Conservation (phyloP, 2,329 filamentous ascomycete genomes). For the Teratosphaeria zuluensis region DNA sequence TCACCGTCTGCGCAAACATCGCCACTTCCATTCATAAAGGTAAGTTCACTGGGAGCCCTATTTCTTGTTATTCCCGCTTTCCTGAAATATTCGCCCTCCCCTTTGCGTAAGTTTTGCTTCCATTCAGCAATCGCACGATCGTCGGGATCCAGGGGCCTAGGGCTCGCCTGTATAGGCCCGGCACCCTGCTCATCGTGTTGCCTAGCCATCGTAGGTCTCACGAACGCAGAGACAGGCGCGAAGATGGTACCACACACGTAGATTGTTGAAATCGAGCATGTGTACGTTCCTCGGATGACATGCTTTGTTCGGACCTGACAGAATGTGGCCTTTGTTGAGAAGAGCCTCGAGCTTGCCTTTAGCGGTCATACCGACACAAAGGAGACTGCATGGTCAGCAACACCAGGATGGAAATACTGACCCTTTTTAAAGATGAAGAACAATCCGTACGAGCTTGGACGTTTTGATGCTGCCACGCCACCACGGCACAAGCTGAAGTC, state of each 20-base stretch:
- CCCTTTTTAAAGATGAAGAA: no score
- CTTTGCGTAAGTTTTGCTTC: no score
- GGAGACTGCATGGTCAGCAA: background rate
- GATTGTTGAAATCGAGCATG: background rate
- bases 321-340: background rate
- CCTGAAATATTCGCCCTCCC: background rate
- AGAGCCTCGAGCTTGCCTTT: background rate
- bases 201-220: background rate
- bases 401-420: background rate
- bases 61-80: background rate
- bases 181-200: background rate
- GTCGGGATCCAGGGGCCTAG: no score
- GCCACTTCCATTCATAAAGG: background rate
- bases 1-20: background rate
- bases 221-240: background rate
- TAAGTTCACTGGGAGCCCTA: background rate
- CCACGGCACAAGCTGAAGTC: no score
- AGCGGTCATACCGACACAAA: background rate
- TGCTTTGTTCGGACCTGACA: background rate
- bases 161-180: no score
- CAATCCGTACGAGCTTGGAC: no score
- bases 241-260: background rate
- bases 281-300: background rate
- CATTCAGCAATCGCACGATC: no score
- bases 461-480: no score